Base-by-base conservation (phyloP, 2,329 filamentous ascomycete genomes). In the Trichoderma arundinaceum region DNA sequence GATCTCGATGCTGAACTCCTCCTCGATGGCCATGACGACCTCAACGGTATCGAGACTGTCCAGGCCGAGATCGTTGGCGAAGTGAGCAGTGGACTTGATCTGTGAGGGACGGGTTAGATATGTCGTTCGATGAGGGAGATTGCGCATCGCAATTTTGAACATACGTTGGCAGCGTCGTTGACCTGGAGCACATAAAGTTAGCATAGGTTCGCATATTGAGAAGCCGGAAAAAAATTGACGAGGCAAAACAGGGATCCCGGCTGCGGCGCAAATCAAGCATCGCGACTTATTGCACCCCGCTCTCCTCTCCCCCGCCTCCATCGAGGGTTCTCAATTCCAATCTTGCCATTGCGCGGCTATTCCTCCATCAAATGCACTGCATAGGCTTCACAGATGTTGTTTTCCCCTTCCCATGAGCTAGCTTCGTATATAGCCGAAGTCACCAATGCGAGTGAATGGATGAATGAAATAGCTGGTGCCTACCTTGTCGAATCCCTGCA, bases 1-100 rank as follows among this genome's bases (percentile, higher is more conserved):
- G 75, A 97, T 97, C 87, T 97, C 94, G 79, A 97, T 95, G 90
- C 92, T 87, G 77, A 89, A 88, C 75, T 89, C 84, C 82, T 99
- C 95, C 87, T 99, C 95, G 82, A 99, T 98, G 72, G 95, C 95
- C 95, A 99, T 99, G 74, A 99, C 95, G 72, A 99, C 95, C 86
- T 99, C 95, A 70, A 99, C 95, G 70, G 95, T 97, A 80, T 99
- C 95, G 80, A 99, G 87, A 82, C 91, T 96, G 84, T 99, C 95
- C 75, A 99, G 85, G 71, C 94, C 95, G 70, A 99, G 91, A 82
- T 99, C 94, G 80, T 97, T 98, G 77, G 92, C 87, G 83, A 99
- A 99, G 87, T 98, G 94, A 67, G 94, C 90, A 62, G 83, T 85
- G 69, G 87, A 82, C 75, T 89, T 92, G 78, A 99, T 92, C 94